Evolutionary conservation across 2,329 filamentous ascomycete genomes (phyloP).

Genomic region (Neofusicoccum laricinum): DNA sequence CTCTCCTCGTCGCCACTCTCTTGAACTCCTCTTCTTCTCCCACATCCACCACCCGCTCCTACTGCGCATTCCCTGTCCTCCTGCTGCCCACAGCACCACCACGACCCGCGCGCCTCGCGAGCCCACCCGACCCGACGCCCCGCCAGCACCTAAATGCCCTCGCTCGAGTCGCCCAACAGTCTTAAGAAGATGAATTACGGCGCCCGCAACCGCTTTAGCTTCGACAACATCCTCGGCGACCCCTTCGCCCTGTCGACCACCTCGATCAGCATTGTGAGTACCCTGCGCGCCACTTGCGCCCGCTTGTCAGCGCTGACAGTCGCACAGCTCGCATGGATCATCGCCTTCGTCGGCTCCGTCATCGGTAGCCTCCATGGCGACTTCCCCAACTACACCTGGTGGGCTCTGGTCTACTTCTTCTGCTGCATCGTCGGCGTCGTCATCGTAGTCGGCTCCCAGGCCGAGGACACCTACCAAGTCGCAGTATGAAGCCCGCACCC

Average conservation of each 20-base stretch:
- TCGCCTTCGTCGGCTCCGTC: conserved; percentile 83
- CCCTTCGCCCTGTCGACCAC: conserved; percentile 93
- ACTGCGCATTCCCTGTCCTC: not conserved
- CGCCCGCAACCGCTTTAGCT: conserved; percentile 57
- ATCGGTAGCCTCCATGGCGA: conserved; percentile 59
- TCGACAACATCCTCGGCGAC: conserved; percentile 91
- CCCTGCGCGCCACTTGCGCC: conserved; percentile 15
- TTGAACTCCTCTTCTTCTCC: conserved; percentile 1
- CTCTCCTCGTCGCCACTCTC: conserved; percentile 6
- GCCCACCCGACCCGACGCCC: not conserved
- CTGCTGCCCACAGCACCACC: not conserved
- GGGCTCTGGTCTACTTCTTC: conserved; percentile 81
- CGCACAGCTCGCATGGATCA: conserved; percentile 84
- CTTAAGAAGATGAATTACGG: conserved; percentile 73
- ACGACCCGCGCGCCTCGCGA: not conserved
- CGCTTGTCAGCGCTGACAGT: conserved; percentile 19
- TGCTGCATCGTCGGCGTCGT: conserved; percentile 78
- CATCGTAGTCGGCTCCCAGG: conserved; percentile 79
- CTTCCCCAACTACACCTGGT: conserved; percentile 91
- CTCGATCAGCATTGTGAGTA: conserved; percentile 82
- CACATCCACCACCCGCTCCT: not conserved
- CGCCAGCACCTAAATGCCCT: conserved; percentile 57
- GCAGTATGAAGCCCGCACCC: conserved; percentile 51
- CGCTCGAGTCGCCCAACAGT: conserved; percentile 64
- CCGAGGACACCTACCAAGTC: conserved; percentile 84